These are phyloP conservation scores for Citrus trifoliata DNA, from an alignment of 345 rosid species.

Conservation along the genomic window DNA sequence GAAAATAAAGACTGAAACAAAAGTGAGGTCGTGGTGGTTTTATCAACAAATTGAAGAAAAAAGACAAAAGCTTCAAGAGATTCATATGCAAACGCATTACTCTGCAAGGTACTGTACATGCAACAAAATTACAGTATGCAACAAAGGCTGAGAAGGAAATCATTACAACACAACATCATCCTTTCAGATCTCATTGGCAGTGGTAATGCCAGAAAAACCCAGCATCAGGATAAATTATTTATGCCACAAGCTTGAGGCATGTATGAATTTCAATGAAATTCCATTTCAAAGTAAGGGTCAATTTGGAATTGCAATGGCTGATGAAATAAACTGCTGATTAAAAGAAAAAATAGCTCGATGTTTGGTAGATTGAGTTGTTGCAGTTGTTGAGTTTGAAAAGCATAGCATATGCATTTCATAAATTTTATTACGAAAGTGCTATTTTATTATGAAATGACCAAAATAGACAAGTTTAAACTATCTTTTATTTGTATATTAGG, in stretches of 20 bases:
- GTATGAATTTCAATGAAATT: not conserved
- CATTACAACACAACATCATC: not conserved
- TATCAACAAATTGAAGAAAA: not conserved
- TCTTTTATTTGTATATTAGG: too few relatives aligned
- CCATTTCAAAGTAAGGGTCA: not conserved
- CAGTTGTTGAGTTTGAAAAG: too few relatives aligned
- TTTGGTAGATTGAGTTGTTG: too few relatives aligned
- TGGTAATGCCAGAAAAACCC: not conserved
- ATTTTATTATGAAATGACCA: too few relatives aligned
- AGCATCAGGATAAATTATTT: not conserved
- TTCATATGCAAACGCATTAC: not conserved
- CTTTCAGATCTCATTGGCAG: not conserved
- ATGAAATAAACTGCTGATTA: too few relatives aligned
- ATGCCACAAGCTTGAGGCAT: not conserved
- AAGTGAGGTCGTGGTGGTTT: not conserved
- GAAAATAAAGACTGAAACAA: not conserved
- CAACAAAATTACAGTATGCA: not conserved
- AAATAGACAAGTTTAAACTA: too few relatives aligned
- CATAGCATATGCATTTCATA: too few relatives aligned
- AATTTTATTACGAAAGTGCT: too few relatives aligned
- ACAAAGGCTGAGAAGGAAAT: not conserved
- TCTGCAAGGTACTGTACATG: not conserved
- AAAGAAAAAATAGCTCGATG: too few relatives aligned
- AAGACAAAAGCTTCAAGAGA: not conserved
- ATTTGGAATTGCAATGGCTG: too few relatives aligned